Evolutionary conservation across 2,329 filamentous ascomycete species (phyloP), one percentile per base, ranked within the genome.

Genomic region (Colletotrichum destructivum): DNA sequence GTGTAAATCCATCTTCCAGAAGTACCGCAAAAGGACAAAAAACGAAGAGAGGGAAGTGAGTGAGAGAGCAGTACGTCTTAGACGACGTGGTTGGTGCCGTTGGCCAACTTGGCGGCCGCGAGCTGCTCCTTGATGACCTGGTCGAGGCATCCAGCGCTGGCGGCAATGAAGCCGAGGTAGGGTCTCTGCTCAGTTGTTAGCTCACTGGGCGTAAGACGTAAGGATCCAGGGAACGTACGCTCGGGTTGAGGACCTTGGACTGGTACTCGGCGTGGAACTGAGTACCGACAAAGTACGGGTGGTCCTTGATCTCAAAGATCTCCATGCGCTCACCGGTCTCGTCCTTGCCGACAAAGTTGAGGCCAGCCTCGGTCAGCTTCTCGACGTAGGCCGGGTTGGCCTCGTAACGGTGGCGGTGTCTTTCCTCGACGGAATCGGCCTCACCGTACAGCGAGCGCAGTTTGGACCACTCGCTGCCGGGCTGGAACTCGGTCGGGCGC

Each of bases 261-360:
- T 94, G 86, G 79, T 96, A 97, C 82, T 98, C 95, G 2, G 95
- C 94, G 81, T 98, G 95, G 81, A 93, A 96, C 82, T 98, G 95
- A 11, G 96, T 93, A 23, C 77, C 82, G 21, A 97, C 93, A 76
- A 92, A 97, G 87, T 90, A 97, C 0, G 93, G 93, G 80, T 97
- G 94, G 74, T 96, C 91, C 79, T 91, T 91, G 73, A 97, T 84
- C 82, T 97, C 94, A 46, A 97, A 84, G 61, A 95, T 88, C 83
- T 97, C 94, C 92, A 96, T 94, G 42, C 94, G 89, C 76, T 92
- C 89, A 55, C 92, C 93, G 72, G 88, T 90, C 69, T 93, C 91
- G 77, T 97, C 94, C 81, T 94, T 95, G 74, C 93, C 93, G 70
- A 95, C 88, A 78, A 97, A 95, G 52, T 87, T 84, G 42, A 98